Conservation (phyloP, 148 eudicot genomes). For the Linanthus parryae region DNA sequence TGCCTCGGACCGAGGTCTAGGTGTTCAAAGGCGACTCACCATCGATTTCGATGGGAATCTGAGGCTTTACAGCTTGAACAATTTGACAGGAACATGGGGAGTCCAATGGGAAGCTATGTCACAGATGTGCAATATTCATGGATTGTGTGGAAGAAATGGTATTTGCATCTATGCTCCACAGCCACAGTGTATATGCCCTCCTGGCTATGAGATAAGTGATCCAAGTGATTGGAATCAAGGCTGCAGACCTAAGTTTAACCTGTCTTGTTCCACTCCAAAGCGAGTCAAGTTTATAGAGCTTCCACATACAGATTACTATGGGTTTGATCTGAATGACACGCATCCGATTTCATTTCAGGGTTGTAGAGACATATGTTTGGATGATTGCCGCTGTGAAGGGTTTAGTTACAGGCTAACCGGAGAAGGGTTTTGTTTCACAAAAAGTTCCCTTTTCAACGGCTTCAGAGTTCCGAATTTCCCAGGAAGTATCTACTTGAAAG, state of each 20-base stretch:
- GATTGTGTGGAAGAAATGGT: slow-evolving; percentile 55
- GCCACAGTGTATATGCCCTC: slow-evolving; percentile 46
- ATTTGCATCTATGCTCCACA: slow-evolving; percentile 39
- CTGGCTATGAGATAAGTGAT: slow-evolving; percentile 26
- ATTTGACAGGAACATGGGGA: slow-evolving; percentile 32
- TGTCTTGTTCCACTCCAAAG: slow-evolving; percentile 19
- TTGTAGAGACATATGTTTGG: slow-evolving; percentile 34
- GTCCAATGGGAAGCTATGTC: slow-evolving; percentile 42
- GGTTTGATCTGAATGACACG: slow-evolving; percentile 33
- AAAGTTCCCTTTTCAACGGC: slow-evolving; percentile 47
- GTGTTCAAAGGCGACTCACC: slow-evolving; percentile 38
- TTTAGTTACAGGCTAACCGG: slow-evolving; percentile 42
- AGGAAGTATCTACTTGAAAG: slow-evolving; percentile 27
- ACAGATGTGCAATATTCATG: slow-evolving; percentile 38
- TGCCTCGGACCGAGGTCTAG: slow-evolving; percentile 36
- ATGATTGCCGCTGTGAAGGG: slow-evolving; percentile 36
- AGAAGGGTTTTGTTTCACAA: slow-evolving; percentile 27
- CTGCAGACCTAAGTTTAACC: slow-evolving; percentile 42
- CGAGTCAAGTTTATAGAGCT: slow-evolving; percentile 39
- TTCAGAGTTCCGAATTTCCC: slow-evolving; percentile 20
- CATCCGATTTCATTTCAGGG: slow-evolving; percentile 12
- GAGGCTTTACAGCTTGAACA: slow-evolving; percentile 48
- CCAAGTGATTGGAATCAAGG: slow-evolving; percentile 46
- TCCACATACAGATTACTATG: slow-evolving; percentile 39
- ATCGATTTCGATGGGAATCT: slow-evolving; percentile 59